Percentiles rank a stretch among this genome's conserved stretches.
Evolutionary conservation across 2,329 filamentous ascomycete species (phyloP).

Genomic region (Plectosphaerella plurivora): DNA sequence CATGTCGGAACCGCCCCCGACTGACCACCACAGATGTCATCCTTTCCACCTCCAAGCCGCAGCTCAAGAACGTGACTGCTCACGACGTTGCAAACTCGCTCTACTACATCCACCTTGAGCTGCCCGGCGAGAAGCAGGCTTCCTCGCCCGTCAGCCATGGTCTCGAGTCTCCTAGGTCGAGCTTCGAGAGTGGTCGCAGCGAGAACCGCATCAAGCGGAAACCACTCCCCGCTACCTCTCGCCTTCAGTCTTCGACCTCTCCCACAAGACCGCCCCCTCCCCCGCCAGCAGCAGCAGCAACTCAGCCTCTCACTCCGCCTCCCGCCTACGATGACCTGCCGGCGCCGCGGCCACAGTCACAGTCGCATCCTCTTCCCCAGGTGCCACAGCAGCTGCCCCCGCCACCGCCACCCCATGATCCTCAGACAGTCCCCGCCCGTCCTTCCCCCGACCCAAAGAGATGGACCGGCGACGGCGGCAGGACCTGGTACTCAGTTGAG

Average conservation of each 20-base stretch:
- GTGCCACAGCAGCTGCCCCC: background rate
- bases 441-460: conserved; percentile 1
- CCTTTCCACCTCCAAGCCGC: conserved; percentile 84
- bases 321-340: background rate
- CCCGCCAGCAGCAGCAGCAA: conserved; percentile 3
- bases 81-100: conserved; percentile 83
- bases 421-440: conserved; percentile 6
- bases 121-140: conserved; percentile 48
- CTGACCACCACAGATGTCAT: conserved; percentile 66
- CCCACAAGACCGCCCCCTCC: conserved; percentile 12
- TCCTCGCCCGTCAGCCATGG: conserved; percentile 18
- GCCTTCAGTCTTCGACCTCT: conserved; percentile 11
- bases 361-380: background rate
- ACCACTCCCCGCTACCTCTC: conserved; percentile 38
- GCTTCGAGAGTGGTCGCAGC: conserved; percentile 35
- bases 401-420: background rate
- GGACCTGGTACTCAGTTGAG: background rate
- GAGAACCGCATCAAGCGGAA: conserved; percentile 47
- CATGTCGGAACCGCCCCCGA: conserved; percentile 1
- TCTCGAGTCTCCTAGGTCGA: conserved; percentile 32
- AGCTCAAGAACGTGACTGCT: conserved; percentile 80
- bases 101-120: conserved; percentile 84
- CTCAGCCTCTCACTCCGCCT: background rate
- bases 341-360: conserved; percentile 1
- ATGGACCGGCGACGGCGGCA: conserved; percentile 3